Evolutionary conservation across 805 yeast genomes (phyloP).

Genomic region (Torulaspora quercuum): DNA sequence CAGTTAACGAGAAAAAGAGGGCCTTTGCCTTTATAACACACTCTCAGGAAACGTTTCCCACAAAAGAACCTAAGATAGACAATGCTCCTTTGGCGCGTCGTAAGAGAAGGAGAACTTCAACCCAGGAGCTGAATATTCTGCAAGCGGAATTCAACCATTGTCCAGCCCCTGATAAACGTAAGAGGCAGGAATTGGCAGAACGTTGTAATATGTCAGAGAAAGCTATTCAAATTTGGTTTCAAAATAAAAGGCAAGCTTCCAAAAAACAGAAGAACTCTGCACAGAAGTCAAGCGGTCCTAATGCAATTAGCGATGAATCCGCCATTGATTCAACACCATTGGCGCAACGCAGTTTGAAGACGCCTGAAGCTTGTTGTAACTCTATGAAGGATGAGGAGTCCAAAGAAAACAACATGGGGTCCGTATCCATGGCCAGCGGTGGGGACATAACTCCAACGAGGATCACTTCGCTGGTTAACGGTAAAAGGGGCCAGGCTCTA

Average conservation of each 20-base stretch:
- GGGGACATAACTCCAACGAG: constrained; percentile 22
- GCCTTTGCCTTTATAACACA: constrained; percentile 87
- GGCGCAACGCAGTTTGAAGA: constrained; percentile 6
- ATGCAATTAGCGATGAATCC: constrained; percentile 1
- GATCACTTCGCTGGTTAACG: constrained; percentile 14
- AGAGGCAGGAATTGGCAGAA: constrained; percentile 74
- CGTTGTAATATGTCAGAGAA: constrained; percentile 92
- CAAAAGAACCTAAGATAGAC: constrained; percentile 78
- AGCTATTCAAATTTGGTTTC: constrained; percentile 98
- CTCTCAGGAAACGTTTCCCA: constrained; percentile 83
- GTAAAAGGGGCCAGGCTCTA: constrained; percentile 32
- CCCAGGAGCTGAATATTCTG: constrained; percentile 75
- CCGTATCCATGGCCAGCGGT: constrained; percentile 3
- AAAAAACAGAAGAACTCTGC: constrained; percentile 46
- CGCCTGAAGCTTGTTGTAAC: constrained; percentile 6
- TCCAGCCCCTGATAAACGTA: constrained; percentile 73
- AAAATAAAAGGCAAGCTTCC: constrained; percentile 83
- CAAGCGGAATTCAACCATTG: constrained; percentile 76
- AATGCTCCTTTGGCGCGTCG: constrained; percentile 91
- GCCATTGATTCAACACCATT: constrained; percentile 10
- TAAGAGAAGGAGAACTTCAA: constrained; percentile 92
- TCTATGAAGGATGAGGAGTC: constrained; percentile 1
- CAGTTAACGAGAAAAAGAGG: constrained; percentile 35
- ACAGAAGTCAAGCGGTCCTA: constrained; percentile 7
- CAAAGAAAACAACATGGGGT: not conserved